A percentile compares a stretch with the other conserved stretches of the same genome.
phyloP scores from a whole-genome alignment of 177 flowering plant genomes.

The Telopea speciosissima region DNA sequence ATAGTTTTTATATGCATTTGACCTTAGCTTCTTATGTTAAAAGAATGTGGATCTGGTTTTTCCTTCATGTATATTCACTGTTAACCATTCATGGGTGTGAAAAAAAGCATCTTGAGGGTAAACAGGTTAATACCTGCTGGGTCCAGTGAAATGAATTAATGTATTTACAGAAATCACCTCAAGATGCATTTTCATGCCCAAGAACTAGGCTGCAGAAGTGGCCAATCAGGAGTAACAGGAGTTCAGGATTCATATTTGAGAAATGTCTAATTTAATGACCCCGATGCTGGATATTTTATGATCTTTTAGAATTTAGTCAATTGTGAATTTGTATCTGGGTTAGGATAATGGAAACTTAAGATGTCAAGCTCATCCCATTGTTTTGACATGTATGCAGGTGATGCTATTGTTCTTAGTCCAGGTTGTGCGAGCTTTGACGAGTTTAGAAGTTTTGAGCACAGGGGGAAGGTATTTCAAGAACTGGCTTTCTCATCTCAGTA shows the following conservation, averaged over 20 bases:
- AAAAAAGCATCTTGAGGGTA: too few relatives aligned
- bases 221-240: too few relatives aligned
- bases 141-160: too few relatives aligned
- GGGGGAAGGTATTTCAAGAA: constrained; percentile 33
- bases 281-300: neutral
- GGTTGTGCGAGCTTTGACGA: constrained; percentile 44
- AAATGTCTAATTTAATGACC: neutral
- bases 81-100: too few relatives aligned
- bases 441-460: constrained; percentile 33
- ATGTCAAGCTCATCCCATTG: too few relatives aligned
- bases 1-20: neutral
- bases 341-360: neutral
- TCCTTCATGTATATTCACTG: too few relatives aligned
- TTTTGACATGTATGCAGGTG: constrained; percentile 21
- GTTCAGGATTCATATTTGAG: neutral
- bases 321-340: neutral
- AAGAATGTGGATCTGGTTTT: too few relatives aligned
- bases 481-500: constrained; percentile 19
- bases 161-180: too few relatives aligned
- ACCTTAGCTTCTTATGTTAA: neutral
- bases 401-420: constrained; percentile 31
- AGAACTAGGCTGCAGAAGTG: too few relatives aligned
- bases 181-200: too few relatives aligned
- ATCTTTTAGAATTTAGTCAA: neutral
- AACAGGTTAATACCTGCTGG: too few relatives aligned